A percentile compares a stretch with the other conserved stretches of the same genome.
phyloP scores from a whole-genome alignment of 495 filamentous ascomycete species.

The Penicillium parvum region DNA sequence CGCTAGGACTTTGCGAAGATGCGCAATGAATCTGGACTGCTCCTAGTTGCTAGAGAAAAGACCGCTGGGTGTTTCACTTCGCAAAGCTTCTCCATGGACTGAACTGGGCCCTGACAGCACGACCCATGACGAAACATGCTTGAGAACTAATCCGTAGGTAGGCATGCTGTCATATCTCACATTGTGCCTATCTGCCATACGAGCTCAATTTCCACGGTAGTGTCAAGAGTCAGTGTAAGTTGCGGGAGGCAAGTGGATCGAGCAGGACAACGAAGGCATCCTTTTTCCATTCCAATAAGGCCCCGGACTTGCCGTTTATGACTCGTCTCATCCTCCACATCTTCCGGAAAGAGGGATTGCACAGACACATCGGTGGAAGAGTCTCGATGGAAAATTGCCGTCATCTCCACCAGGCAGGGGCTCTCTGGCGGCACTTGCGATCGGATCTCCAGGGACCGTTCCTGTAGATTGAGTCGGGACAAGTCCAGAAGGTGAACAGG shows the following conservation, averaged over 20 bases:
- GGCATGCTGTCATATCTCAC: neutral
- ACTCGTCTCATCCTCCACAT: neutral
- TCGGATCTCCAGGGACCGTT: neutral
- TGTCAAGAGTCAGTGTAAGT: no score
- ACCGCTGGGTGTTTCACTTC: constrained; percentile 2
- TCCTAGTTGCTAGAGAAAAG: neutral
- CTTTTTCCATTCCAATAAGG: neutral
- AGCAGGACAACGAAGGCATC: neutral
- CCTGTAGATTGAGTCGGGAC: neutral
- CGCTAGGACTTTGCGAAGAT: no score
- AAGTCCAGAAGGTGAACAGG: neutral
- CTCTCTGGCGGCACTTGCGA: constrained; percentile 3
- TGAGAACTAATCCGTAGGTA: no score
- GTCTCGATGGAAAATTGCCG: neutral
- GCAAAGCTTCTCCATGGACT: constrained; percentile 1
- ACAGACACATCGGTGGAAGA: neutral
- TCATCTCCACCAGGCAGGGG: constrained; percentile 1
- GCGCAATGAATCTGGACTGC: no score
- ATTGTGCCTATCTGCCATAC: neutral
- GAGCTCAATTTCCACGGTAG: no score
- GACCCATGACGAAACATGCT: neutral
- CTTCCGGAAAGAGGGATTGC: neutral
- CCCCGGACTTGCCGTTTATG: neutral
- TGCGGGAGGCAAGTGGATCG: neutral
- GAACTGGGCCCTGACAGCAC: neutral